Conservation (phyloP, 2,329 filamentous ascomycete genomes). For the Nothophaeocryptopus gaeumannii region DNA sequence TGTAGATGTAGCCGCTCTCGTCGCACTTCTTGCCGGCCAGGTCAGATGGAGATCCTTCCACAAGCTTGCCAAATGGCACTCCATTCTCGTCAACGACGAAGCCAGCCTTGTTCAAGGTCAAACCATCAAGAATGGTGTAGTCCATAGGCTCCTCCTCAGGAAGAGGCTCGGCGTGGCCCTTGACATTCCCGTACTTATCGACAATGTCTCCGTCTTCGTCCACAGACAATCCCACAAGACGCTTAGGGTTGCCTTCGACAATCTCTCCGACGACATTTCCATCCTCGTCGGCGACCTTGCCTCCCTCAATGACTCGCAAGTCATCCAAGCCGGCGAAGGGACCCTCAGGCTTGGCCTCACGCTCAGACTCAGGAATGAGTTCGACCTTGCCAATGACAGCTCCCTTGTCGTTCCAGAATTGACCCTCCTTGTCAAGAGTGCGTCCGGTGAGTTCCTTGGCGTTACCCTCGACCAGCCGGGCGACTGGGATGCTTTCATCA, state of each 20-base stretch:
- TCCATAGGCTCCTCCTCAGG: conserved; percentile 49
- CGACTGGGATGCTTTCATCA: conserved; percentile 52
- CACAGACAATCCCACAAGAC: conserved; percentile 68
- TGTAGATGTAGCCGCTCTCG: conserved; percentile 55
- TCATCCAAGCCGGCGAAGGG: conserved; percentile 51
- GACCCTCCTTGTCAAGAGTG: conserved; percentile 69
- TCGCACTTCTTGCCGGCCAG: conserved; percentile 57
- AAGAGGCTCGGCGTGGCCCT: conserved; percentile 56
- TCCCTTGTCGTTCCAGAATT: conserved; percentile 70
- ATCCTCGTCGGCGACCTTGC: conserved; percentile 51
- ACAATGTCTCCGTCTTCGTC: conserved; percentile 81
- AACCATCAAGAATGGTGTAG: conserved; percentile 58
- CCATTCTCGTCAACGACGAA: conserved; percentile 56
- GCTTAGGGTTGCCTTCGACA: conserved; percentile 58
- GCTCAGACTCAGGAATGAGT: conserved; percentile 65
- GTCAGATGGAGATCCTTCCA: conserved; percentile 57
- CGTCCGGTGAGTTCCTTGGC: conserved; percentile 62
- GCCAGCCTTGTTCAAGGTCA: conserved; percentile 63
- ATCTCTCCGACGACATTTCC: conserved; percentile 53
- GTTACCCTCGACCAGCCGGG: conserved; percentile 66
- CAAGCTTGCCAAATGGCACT: conserved; percentile 55
- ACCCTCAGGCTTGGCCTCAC: conserved; percentile 50
- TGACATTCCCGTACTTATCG: conserved; percentile 67
- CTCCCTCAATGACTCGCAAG: conserved; percentile 48
- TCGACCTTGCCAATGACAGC: conserved; percentile 67